Evolutionary conservation across 192 early-diverging fungal genomes (phyloP).

Genomic region (Entomortierella parvispora): DNA sequence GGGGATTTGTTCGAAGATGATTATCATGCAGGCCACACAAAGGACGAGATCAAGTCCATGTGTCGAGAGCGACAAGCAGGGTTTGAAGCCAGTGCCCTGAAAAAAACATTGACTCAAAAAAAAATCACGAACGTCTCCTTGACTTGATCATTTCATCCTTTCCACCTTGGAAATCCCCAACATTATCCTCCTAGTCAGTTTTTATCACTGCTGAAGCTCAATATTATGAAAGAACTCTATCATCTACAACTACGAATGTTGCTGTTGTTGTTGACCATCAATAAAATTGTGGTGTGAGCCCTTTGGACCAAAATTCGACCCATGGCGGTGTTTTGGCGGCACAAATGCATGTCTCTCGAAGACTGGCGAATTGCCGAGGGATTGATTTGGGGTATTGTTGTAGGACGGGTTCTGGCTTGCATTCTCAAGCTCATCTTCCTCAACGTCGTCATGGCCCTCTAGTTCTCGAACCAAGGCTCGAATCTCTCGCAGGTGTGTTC

Average conservation of each 20-base stretch:
- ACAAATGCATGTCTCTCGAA: slow-evolving; percentile 8
- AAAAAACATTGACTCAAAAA: not conserved
- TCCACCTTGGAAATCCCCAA: too few species aligned
- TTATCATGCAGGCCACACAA: slow-evolving; percentile 10
- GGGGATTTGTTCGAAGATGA: slow-evolving; percentile 6
- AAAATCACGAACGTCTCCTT: too few species aligned
- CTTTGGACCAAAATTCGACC: not conserved
- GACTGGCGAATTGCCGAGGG: slow-evolving; percentile 3
- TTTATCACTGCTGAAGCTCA: too few species aligned
- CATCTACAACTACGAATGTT: not conserved
- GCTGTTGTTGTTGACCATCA: slow-evolving; percentile 4
- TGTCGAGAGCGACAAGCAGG: not conserved
- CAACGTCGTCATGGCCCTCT: slow-evolving; percentile 14
- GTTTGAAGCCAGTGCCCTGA: not conserved
- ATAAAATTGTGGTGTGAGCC: not conserved
- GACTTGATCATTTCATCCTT: too few species aligned
- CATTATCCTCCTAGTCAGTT: too few species aligned
- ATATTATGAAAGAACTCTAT: too few species aligned
- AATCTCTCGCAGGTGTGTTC: slow-evolving; percentile 10
- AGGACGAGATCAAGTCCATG: slow-evolving; percentile 6
- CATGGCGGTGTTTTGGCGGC: not conserved
- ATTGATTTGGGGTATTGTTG: not conserved
- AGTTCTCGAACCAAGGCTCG: slow-evolving; percentile 13
- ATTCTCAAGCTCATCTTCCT: not conserved
- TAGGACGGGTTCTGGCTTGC: not conserved